Evolutionary conservation across 1,139 yeast species (phyloP), one percentile per base, ranked within the genome.

Genomic region (Nakaseomyces sp.): DNA sequence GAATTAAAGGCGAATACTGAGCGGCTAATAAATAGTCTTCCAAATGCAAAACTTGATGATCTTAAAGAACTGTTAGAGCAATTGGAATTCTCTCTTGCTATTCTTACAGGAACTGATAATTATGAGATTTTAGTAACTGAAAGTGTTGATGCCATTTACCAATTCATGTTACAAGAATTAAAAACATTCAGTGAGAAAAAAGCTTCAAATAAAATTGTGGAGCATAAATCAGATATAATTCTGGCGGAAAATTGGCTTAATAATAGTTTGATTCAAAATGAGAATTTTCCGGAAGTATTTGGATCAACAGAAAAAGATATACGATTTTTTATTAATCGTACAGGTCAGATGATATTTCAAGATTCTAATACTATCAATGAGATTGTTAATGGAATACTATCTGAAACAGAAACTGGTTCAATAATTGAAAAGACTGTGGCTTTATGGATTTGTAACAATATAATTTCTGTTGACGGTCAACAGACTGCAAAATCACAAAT

Each of bases 401-500:
- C 63, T 1, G 46, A 54, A 1, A 43, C 47, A n/a, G 45, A 45
- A 1, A 41, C 42, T 9, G 41, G 44, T 4, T 37, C 50, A 2
- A 13, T 32, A 19, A 26, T 40, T 9, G 53, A 53, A 30, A 59
- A 50, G 37, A 45, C 59, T 0, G 43, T 60, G 3, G 47, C 58
- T 1, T 43, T 66, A 15, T 67, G 69, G 69, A 48, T 63, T 2
- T 46, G 63, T 1, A 55, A 59, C 32, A 51, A 49, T 43, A 35
- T 64, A 22, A 41, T 59, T n/a, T 49, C 49, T 18, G 66, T 65
- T 0, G 44, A 48, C 15, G 40, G 43, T 7, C 43, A 44, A 7
- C 44, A 22, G 8, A 40, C 43, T 3, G 33, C 44, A 48, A 4
- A 8, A 5, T 5, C 19, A 7, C 19, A 7, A 5, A 9, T 6